Conservation (phyloP, 2,329 filamentous ascomycete genomes). For the Fonsecaea monophora region DNA sequence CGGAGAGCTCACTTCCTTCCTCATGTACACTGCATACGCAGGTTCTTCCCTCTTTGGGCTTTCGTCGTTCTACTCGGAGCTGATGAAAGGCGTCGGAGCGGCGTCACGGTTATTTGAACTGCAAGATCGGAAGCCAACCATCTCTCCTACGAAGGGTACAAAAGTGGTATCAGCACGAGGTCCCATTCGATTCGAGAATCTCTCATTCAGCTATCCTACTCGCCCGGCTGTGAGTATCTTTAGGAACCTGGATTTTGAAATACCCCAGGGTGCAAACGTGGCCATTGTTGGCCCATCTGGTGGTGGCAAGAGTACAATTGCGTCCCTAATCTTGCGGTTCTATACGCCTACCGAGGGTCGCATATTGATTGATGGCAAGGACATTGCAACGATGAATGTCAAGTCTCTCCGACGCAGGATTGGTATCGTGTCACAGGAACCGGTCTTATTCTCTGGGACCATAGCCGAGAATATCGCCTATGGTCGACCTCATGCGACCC, state of each 20-base stretch:
- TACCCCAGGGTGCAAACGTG: conserved; percentile 91
- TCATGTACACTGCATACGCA: conserved; percentile 95
- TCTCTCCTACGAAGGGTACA: conserved; percentile 82
- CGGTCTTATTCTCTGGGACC: conserved; percentile 83
- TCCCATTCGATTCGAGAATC: conserved; percentile 83
- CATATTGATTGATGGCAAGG: conserved; percentile 82
- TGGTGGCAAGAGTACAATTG: conserved; percentile 95
- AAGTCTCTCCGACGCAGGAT: conserved; percentile 92
- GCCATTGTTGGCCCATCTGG: conserved; percentile 96
- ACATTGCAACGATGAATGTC: conserved; percentile 85
- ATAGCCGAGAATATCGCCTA: conserved; percentile 89
- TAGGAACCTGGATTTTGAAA: conserved; percentile 84
- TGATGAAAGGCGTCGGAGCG: conserved; percentile 98
- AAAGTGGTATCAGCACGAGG: conserved; percentile 85
- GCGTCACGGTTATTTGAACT: conserved; percentile 96
- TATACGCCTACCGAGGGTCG: conserved; percentile 80
- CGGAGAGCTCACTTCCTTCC: conserved; percentile 91
- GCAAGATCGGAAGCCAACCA: conserved; percentile 85
- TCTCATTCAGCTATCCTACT: conserved; percentile 91
- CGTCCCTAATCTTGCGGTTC: conserved; percentile 87
- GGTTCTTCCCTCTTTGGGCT: conserved; percentile 89
- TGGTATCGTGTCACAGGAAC: conserved; percentile 93
- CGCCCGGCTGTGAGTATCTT: conserved; percentile 92
- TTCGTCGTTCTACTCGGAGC: conserved; percentile 94
- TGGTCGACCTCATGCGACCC: conserved; percentile 78